phyloP scores from a whole-genome alignment of 1,139 yeast species.

The Geotrichum carabidarum region DNA sequence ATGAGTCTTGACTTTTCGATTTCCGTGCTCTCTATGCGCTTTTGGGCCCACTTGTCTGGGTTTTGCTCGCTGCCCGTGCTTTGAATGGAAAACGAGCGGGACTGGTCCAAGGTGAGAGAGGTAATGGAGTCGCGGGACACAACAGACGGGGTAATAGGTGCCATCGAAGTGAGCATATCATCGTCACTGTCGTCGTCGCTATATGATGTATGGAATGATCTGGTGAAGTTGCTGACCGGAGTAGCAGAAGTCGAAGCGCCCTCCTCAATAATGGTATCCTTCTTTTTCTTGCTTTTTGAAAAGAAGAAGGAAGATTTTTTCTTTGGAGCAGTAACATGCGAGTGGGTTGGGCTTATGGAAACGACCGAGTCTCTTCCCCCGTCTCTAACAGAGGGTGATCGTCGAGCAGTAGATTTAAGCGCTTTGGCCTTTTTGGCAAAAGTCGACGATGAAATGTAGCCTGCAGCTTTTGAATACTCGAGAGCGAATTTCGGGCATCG shows the following conservation, averaged over 20 bases:
- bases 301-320: conserved; percentile 3
- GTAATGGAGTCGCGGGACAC: background rate
- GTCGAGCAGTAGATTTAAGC: background rate
- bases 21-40: conserved; percentile 23
- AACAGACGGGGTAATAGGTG: conserved; percentile 20
- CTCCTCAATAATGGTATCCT: background rate
- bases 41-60: conserved; percentile 27
- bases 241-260: background rate
- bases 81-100: background rate
- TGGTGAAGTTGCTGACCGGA: background rate
- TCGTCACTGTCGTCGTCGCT: conserved; percentile 26
- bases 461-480: conserved; percentile 15
- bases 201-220: conserved; percentile 9
- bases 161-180: conserved; percentile 29
- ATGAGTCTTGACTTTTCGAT: conserved; percentile 25
- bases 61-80: conserved; percentile 1
- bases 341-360: background rate
- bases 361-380: background rate
- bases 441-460: conserved; percentile 6
- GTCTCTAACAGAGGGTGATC: background rate
- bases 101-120: background rate
- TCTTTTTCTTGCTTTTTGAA: background rate
- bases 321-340: background rate
- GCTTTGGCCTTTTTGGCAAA: conserved; percentile 9
- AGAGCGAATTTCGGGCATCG: conserved; percentile 20